Evolutionary conservation across 345 rosid genomes (phyloP).

Genomic region (Aquilaria yunnanensis): DNA sequence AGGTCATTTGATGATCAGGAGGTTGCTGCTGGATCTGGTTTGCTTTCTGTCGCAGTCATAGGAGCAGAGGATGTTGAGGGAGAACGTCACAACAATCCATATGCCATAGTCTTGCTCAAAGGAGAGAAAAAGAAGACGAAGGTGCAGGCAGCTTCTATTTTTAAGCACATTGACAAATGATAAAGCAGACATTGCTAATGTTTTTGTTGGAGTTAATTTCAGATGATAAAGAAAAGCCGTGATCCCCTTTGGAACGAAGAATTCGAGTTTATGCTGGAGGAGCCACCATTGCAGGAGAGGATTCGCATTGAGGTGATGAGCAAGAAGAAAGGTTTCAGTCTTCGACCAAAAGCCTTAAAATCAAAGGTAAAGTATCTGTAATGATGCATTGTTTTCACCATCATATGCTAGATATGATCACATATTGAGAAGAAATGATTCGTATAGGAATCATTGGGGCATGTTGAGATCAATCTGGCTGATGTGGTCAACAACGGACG

Average conservation of each 20-base stretch:
- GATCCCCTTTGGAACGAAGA: constrained; percentile 56
- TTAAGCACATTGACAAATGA: not conserved
- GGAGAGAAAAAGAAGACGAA: constrained; percentile 49
- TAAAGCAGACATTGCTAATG: not conserved
- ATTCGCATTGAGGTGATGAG: constrained; percentile 37
- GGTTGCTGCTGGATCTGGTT: constrained; percentile 19
- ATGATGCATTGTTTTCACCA: too few species aligned
- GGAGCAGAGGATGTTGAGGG: constrained; percentile 50
- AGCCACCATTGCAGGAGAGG: constrained; percentile 36
- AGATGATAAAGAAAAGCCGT: constrained; percentile 34
- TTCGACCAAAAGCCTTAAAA: constrained; percentile 22
- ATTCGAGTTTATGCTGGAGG: constrained; percentile 41
- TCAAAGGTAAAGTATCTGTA: too few species aligned
- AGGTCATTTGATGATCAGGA: constrained; percentile 30
- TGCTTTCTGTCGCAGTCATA: constrained; percentile 31
- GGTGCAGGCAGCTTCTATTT: constrained; percentile 17
- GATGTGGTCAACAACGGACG: constrained; percentile 80
- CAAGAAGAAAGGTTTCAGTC: constrained; percentile 18
- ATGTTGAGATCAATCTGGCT: constrained; percentile 55
- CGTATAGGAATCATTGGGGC: constrained; percentile 62
- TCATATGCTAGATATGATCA: too few species aligned
- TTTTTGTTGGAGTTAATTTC: not conserved
- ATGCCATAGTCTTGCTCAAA: constrained; percentile 32
- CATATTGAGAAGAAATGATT: too few species aligned
- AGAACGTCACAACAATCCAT: constrained; percentile 35